A percentile compares a stretch with the other conserved stretches of the same genome.
These are phyloP conservation scores for Cyberlindnera lachancei DNA, from an alignment of 805 yeast genomes.

Conservation along the genomic window DNA sequence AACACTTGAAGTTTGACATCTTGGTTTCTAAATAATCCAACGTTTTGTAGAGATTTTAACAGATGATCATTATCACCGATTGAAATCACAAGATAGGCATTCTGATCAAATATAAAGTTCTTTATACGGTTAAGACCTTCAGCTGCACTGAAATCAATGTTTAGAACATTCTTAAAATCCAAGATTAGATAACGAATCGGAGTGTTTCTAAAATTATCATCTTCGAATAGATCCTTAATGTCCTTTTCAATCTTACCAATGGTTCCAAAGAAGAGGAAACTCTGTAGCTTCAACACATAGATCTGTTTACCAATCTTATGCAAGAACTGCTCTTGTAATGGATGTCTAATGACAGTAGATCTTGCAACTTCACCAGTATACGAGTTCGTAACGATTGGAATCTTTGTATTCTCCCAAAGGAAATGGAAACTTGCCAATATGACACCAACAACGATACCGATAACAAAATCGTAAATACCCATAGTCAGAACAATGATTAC, in stretches of 20 bases:
- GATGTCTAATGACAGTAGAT: constrained; percentile 88
- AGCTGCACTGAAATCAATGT: constrained; percentile 90
- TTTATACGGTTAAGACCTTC: constrained; percentile 88
- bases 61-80: constrained; percentile 67
- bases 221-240: constrained; percentile 59
- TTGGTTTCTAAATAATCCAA: constrained; percentile 55
- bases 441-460: constrained; percentile 86
- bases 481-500: constrained; percentile 81
- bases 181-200: constrained; percentile 77
- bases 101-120: constrained; percentile 62
- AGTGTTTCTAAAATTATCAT: constrained; percentile 26
- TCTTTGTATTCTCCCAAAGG: constrained; percentile 83
- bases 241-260: constrained; percentile 83
- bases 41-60: constrained; percentile 68
- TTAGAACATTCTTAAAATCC: constrained; percentile 76
- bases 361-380: constrained; percentile 85
- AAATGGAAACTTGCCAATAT: constrained; percentile 90
- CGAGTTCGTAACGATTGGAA: constrained; percentile 73
- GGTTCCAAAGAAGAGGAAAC: constrained; percentile 90
- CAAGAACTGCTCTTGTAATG: constrained; percentile 79
- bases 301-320: constrained; percentile 86
- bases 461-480: constrained; percentile 94
- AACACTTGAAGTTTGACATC: constrained; percentile 53
- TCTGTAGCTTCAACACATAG: constrained; percentile 78
- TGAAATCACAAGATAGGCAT: constrained; percentile 67